These are phyloP conservation scores for Chlorella ohadii DNA, from an alignment of 139 green algal species.

Conservation along the genomic window DNA sequence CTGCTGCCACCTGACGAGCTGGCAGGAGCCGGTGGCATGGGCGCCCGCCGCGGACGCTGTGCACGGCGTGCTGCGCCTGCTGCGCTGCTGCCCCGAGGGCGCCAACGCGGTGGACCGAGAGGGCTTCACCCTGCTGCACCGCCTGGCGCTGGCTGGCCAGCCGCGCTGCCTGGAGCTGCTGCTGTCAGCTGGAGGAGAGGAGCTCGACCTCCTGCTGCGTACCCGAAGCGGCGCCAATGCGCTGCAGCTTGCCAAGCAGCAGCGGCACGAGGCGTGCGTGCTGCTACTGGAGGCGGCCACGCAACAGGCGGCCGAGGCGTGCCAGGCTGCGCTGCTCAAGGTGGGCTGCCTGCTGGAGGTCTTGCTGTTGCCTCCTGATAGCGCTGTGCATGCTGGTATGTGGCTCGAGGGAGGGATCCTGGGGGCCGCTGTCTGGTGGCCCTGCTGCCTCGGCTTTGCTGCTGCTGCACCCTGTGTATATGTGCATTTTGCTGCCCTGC, in stretches of 20 bases:
- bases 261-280: slow-evolving; percentile 25
- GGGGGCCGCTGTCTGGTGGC: too few relatives aligned
- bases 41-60: slow-evolving; percentile 10
- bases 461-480: too few relatives aligned
- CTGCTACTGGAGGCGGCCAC: slow-evolving; percentile 53
- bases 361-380: too few relatives aligned
- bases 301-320: slow-evolving; percentile 44
- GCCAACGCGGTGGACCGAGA: slow-evolving; percentile 49
- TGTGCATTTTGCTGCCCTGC: too few relatives aligned
- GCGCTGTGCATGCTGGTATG: too few relatives aligned
- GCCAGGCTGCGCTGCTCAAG: slow-evolving; percentile 53
- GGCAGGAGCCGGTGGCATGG: slow-evolving; percentile 23
- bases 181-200: slow-evolving; percentile 14
- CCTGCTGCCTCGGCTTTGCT: too few relatives aligned
- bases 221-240: slow-evolving; percentile 51
- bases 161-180: slow-evolving; percentile 40
- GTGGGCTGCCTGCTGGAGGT: too few relatives aligned
- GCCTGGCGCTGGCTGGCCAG: slow-evolving; percentile 44
- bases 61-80: slow-evolving; percentile 10
- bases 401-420: too few relatives aligned
- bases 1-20: slow-evolving; percentile 1
- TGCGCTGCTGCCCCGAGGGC: slow-evolving; percentile 27
- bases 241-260: slow-evolving; percentile 54
- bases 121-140: slow-evolving; percentile 50
- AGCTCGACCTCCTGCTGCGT: slow-evolving; percentile 57